phyloP scores from a whole-genome alignment of 2,329 filamentous ascomycete species.

The Arachnopeziza araneosa region DNA sequence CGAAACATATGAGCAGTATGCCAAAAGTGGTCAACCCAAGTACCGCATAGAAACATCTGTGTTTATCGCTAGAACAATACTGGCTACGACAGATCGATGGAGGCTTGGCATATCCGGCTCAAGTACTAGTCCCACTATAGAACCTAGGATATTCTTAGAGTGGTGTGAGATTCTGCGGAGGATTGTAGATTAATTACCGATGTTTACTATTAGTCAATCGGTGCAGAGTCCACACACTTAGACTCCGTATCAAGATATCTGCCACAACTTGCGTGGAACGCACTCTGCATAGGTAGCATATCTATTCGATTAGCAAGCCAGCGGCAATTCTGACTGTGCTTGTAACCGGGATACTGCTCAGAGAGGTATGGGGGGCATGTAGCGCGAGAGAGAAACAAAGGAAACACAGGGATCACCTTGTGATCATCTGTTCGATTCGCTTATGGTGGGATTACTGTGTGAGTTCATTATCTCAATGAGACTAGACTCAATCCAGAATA shows the following conservation, averaged over 20 bases:
- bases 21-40: not conserved
- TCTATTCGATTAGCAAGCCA: not conserved
- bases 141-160: not conserved
- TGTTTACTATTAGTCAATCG: not conserved
- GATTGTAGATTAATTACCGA: not conserved
- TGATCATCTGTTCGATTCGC: too few species aligned
- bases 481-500: too few species aligned
- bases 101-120: not conserved
- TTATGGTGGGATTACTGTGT: too few species aligned
- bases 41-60: not conserved
- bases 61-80: not conserved
- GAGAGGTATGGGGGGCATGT: too few species aligned
- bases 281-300: not conserved
- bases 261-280: not conserved
- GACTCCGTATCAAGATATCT: not conserved
- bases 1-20: not conserved
- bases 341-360: not conserved
- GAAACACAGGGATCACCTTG: too few species aligned
- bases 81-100: not conserved
- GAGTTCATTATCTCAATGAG: too few species aligned
- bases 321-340: not conserved
- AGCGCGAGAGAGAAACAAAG: too few species aligned
- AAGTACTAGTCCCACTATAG: not conserved
- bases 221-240: not conserved
- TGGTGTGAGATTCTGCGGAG: not conserved